Evolutionary conservation across 441 rosid species (phyloP).

Genomic region (Codiaeum variegatum): DNA sequence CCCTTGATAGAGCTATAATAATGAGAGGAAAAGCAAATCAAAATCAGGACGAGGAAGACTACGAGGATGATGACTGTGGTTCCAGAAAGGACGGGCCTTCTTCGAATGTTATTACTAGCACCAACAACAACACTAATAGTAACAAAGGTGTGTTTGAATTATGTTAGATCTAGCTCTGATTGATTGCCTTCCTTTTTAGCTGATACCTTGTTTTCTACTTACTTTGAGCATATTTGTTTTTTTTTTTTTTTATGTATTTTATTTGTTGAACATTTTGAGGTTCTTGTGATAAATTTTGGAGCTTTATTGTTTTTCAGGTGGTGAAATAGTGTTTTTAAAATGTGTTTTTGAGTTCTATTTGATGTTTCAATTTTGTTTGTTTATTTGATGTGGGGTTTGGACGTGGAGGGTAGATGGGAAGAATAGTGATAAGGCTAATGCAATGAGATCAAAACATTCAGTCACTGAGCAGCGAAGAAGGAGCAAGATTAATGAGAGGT

Average conservation of each 20-base stretch:
- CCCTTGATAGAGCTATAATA: conserved; percentile 30
- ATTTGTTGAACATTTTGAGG: not conserved
- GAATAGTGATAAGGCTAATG: conserved; percentile 61
- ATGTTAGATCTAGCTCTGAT: conserved; percentile 33
- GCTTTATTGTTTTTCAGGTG: conserved; percentile 8
- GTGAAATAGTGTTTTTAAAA: conserved; percentile 2
- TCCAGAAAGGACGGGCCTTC: conserved; percentile 60
- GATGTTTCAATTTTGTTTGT: conserved; percentile 16
- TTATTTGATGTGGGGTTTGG: conserved; percentile 16
- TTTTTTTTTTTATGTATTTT: too few relatives aligned
- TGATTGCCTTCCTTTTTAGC: not conserved
- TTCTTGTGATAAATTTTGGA: conserved; percentile 8
- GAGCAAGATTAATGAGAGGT: conserved; percentile 96
- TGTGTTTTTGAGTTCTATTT: conserved; percentile 6
- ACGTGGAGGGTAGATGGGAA: conserved; percentile 51
- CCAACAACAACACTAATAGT: conserved; percentile 21
- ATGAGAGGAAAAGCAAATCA: conserved; percentile 76
- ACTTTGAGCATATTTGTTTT: not conserved
- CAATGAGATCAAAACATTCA: conserved; percentile 88
- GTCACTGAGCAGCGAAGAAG: conserved; percentile 95
- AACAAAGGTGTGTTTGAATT: conserved; percentile 31
- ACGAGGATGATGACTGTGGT: conserved; percentile 69
- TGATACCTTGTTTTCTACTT: not conserved
- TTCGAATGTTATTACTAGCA: conserved; percentile 27
- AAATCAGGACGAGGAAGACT: conserved; percentile 69